These are phyloP conservation scores for Gremmenia infestans DNA, from an alignment of 2,329 filamentous ascomycete species.

Conservation along the genomic window DNA sequence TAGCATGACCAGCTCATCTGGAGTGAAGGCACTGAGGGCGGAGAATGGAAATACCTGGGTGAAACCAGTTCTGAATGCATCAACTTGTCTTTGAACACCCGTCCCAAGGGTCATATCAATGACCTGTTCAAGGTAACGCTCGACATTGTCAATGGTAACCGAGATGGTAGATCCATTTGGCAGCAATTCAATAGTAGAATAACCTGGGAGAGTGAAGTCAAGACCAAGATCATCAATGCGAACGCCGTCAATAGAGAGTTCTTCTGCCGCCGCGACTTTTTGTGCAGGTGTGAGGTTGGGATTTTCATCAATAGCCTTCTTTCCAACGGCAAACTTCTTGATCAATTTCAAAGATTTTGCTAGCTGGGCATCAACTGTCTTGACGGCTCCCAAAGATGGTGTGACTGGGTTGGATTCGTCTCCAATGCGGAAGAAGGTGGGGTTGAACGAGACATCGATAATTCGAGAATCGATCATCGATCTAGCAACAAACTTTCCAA, in stretches of 20 bases:
- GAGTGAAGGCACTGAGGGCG: conserved; percentile 87
- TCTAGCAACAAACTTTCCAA: conserved; percentile 94
- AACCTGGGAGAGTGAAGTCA: conserved; percentile 92
- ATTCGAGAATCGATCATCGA: conserved; percentile 98
- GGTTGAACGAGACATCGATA: conserved; percentile 95
- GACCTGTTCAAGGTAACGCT: conserved; percentile 79
- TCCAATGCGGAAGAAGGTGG: conserved; percentile 93
- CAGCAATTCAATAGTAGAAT: conserved; percentile 78
- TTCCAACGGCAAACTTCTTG: conserved; percentile 79
- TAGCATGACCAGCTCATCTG: conserved; percentile 88
- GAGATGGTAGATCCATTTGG: conserved; percentile 67
- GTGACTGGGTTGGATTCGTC: conserved; percentile 61
- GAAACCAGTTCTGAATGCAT: conserved; percentile 87
- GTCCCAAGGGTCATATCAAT: conserved; percentile 87
- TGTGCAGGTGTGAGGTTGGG: conserved; percentile 58
- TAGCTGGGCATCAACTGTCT: conserved; percentile 79
- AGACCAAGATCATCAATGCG: conserved; percentile 81
- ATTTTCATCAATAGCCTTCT: conserved; percentile 76
- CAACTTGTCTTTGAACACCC: conserved; percentile 82
- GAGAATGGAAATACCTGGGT: conserved; percentile 95
- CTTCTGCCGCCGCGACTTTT: conserved; percentile 64
- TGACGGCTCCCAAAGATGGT: conserved; percentile 84
- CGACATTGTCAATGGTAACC: conserved; percentile 90
- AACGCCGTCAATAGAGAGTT: conserved; percentile 70
- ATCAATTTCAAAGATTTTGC: conserved; percentile 81